Conservation (phyloP, 192 early-diverging fungal species). For the Radiomyces spectabilis region DNA sequence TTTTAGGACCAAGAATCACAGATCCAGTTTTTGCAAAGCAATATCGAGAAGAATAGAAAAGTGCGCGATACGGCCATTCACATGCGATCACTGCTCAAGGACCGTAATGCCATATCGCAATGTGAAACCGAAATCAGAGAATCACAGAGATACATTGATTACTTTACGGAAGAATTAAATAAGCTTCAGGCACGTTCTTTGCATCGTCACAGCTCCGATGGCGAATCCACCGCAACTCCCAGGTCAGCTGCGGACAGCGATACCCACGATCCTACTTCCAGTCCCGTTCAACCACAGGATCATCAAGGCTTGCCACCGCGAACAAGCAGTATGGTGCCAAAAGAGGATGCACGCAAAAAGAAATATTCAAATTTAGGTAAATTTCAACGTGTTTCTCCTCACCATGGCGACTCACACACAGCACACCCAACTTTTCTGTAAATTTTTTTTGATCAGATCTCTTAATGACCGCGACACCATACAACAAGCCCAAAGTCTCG, state of each 20-base stretch:
- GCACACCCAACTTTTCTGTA: not conserved
- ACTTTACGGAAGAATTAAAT: slow-evolving; percentile 56
- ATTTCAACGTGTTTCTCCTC: slow-evolving; percentile 8
- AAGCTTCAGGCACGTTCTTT: slow-evolving; percentile 38
- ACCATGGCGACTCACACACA: too few relatives aligned
- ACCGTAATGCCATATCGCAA: slow-evolving; percentile 57
- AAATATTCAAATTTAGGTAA: slow-evolving; percentile 18
- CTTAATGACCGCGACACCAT: slow-evolving; percentile 57
- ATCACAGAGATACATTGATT: slow-evolving; percentile 59
- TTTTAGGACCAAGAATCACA: slow-evolving; percentile 10
- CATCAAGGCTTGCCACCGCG: slow-evolving; percentile 4
- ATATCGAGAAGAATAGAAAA: slow-evolving; percentile 27
- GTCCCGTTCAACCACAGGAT: not conserved
- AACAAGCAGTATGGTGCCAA: slow-evolving; percentile 11
- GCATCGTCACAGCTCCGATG: slow-evolving; percentile 5
- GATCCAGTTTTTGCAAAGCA: slow-evolving; percentile 29
- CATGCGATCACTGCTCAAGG: slow-evolving; percentile 48
- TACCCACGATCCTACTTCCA: too few relatives aligned
- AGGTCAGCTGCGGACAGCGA: not conserved
- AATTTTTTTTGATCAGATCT: slow-evolving; percentile 44
- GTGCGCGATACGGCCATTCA: slow-evolving; percentile 40
- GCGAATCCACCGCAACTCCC: not conserved
- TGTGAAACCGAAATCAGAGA: slow-evolving; percentile 67
- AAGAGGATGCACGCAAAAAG: slow-evolving; percentile 3
- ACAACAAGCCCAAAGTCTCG: slow-evolving; percentile 60